phyloP scores from a whole-genome alignment of 257 asterid genomes.

The Solanum infundibuliforme region DNA sequence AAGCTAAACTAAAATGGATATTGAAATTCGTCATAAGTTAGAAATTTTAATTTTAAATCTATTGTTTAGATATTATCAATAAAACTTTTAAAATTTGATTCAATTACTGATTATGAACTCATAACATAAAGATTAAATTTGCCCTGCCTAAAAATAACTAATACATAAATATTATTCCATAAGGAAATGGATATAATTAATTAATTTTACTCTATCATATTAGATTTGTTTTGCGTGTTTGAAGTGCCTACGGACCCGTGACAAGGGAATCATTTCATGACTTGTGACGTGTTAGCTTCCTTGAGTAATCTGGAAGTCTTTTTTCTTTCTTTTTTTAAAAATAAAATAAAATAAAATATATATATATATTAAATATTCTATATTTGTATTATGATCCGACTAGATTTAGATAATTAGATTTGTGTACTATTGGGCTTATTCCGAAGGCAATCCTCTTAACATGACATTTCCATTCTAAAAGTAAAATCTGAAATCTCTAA shows the following conservation, averaged over 20 bases:
- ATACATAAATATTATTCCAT: not conserved
- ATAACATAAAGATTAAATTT: not conserved
- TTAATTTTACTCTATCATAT: too few relatives aligned
- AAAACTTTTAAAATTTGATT: not conserved
- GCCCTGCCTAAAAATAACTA: not conserved
- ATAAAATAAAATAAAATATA: too few relatives aligned
- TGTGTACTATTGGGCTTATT: too few relatives aligned
- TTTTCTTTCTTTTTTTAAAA: not conserved
- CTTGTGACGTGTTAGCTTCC: not conserved
- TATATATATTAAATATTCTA: not conserved
- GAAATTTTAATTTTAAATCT: not conserved
- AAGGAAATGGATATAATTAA: not conserved
- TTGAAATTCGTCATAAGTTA: not conserved
- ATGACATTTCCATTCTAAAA: too few relatives aligned
- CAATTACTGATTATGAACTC: not conserved
- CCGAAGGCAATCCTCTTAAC: too few relatives aligned
- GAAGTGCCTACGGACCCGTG: not conserved
- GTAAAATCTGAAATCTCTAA: not conserved
- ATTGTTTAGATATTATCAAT: not conserved
- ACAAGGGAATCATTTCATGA: not conserved
- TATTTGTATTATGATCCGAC: fast-evolving
- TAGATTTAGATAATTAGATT: not conserved
- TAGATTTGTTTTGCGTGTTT: not conserved
- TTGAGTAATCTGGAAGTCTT: not conserved
- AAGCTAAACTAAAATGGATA: not conserved